Evolutionary conservation across 768 basidiomycete genomes (phyloP).

Genomic region (Trametes coccinea): DNA sequence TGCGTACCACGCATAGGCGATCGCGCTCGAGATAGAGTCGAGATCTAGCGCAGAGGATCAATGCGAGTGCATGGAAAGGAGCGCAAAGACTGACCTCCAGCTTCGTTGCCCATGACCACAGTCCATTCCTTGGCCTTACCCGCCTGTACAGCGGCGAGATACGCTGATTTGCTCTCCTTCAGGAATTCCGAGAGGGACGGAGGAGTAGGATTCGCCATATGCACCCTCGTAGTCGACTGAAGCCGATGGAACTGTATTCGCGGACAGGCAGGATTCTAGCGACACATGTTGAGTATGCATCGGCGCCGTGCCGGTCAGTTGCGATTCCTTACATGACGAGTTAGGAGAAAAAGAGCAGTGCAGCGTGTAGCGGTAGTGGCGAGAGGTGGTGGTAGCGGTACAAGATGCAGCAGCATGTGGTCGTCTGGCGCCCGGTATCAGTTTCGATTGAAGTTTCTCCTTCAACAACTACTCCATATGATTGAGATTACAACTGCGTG

Average conservation of each 20-base stretch:
- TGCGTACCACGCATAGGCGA: conserved; percentile 80
- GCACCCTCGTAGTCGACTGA: background rate
- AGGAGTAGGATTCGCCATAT: background rate
- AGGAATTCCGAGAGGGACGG: conserved; percentile 16
- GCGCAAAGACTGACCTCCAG: conserved; percentile 67
- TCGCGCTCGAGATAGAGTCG: conserved; percentile 83
- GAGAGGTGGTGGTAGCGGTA: background rate
- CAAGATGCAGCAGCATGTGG: background rate
- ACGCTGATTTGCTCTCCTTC: conserved; percentile 47
- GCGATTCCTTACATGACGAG: background rate
- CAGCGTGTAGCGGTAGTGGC: background rate
- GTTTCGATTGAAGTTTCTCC: no score
- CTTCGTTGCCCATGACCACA: conserved; percentile 93
- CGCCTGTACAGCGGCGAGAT: conserved; percentile 54
- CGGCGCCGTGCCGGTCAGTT: background rate
- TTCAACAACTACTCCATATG: no score
- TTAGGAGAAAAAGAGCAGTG: background rate
- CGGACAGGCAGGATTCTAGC: background rate
- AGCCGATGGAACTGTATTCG: background rate
- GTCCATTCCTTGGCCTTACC: conserved; percentile 67
- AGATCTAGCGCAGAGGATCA: conserved; percentile 60
- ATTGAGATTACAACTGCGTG: no score
- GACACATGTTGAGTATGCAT: background rate
- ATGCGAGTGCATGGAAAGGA: background rate
- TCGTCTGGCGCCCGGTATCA: no score